A percentile compares a stretch with the other conserved stretches of the same genome.
phyloP scores from a whole-genome alignment of 805 yeast species.

The Spathaspora boniae region DNA sequence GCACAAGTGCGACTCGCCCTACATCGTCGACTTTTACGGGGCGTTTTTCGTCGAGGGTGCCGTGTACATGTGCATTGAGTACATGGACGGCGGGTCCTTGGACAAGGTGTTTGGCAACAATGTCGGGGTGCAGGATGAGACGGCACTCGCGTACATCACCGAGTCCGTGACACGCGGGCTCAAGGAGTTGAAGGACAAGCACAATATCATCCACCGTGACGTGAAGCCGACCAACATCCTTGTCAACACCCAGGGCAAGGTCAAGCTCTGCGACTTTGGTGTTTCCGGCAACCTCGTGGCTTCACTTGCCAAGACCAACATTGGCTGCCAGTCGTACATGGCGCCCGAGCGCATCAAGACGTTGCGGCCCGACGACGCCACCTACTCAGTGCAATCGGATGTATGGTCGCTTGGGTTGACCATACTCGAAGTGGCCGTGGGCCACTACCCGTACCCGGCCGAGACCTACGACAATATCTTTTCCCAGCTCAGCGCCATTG shows the following conservation, averaged over 20 bases:
- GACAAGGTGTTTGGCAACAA: conserved; percentile 73
- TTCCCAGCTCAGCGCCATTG: conserved; percentile 91
- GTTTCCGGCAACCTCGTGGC: conserved; percentile 95
- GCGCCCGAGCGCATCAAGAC: conserved; percentile 94
- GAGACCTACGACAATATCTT: conserved; percentile 89
- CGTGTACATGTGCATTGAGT: conserved; percentile 97
- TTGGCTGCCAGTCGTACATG: conserved; percentile 98
- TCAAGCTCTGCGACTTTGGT: conserved; percentile 93
- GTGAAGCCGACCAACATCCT: conserved; percentile 95
- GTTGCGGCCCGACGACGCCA: conserved; percentile 64
- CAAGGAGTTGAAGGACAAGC: conserved; percentile 79
- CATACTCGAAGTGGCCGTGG: conserved; percentile 82
- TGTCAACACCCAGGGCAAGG: conserved; percentile 77
- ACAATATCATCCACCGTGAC: conserved; percentile 92
- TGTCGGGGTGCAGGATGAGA: conserved; percentile 67
- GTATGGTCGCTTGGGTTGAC: conserved; percentile 95
- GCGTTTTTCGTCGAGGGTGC: conserved; percentile 98
- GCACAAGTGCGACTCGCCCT: conserved; percentile 87
- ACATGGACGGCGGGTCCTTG: conserved; percentile 94
- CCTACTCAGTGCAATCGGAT: conserved; percentile 92
- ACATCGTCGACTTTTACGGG: conserved; percentile 93
- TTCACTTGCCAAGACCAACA: conserved; percentile 89
- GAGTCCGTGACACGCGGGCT: conserved; percentile 79
- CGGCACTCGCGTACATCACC: conserved; percentile 74
- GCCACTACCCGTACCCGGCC: conserved; percentile 94